These are phyloP conservation scores for Boletus semigastroideus DNA, from an alignment of 1,284 basidiomycete species.

Conservation along the genomic window DNA sequence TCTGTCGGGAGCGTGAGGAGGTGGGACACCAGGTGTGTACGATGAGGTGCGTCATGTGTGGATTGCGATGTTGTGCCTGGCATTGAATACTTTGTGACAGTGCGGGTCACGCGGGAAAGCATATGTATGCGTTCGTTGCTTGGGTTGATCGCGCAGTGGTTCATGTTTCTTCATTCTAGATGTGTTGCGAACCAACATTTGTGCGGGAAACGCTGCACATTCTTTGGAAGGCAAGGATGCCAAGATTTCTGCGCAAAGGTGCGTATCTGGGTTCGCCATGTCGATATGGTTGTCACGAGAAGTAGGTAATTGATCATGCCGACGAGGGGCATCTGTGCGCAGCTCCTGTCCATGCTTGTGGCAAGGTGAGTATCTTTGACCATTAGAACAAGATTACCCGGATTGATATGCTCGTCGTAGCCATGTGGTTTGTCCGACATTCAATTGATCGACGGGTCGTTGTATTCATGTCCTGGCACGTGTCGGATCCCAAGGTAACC, in stretches of 20 bases:
- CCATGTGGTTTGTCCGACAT: conserved; percentile 45
- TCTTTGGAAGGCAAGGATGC: conserved; percentile 47
- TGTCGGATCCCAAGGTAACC: conserved; percentile 46
- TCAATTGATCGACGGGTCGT: conserved; percentile 30
- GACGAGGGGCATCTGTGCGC: conserved; percentile 54
- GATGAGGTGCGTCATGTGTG: conserved; percentile 39
- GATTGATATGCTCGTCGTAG: conserved; percentile 28
- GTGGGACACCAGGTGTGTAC: conserved; percentile 38
- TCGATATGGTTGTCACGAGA: neutral
- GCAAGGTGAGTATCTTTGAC: conserved; percentile 37
- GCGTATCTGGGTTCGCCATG: neutral
- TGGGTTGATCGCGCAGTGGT: neutral
- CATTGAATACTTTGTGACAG: conserved; percentile 29
- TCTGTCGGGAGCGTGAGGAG: conserved; percentile 36
- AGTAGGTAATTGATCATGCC: conserved; percentile 43
- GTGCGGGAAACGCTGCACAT: conserved; percentile 28
- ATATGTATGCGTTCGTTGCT: conserved; percentile 41
- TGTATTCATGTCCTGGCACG: conserved; percentile 41
- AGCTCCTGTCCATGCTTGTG: conserved; percentile 54
- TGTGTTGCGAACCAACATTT: conserved; percentile 50
- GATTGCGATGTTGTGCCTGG: neutral
- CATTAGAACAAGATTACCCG: neutral
- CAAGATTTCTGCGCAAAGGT: conserved; percentile 52
- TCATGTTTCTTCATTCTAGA: conserved; percentile 28
- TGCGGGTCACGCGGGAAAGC: conserved; percentile 54